These are phyloP conservation scores for Rhodamnia argentea DNA, from an alignment of 345 rosid species.

Conservation along the genomic window DNA sequence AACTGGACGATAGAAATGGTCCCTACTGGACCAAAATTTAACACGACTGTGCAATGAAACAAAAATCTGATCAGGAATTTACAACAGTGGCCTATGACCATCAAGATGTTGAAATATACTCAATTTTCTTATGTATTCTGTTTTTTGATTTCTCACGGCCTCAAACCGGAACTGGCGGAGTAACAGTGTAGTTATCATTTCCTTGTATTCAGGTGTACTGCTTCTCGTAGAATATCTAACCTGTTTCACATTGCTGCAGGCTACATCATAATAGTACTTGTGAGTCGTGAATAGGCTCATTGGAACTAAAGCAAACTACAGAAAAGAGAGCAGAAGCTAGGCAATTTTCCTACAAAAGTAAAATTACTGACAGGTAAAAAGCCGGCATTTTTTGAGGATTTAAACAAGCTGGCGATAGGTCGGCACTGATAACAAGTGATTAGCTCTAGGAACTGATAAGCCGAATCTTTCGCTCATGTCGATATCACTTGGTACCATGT, in stretches of 20 bases:
- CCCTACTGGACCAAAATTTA: not conserved
- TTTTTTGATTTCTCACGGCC: not conserved
- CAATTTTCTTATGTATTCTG: not conserved
- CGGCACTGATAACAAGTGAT: not conserved
- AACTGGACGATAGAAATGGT: not conserved
- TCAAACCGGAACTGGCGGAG: not conserved
- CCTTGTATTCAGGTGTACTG: not conserved
- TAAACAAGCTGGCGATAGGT: not conserved
- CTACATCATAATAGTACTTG: not conserved
- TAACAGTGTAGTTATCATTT: not conserved
- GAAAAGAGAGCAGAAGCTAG: not conserved
- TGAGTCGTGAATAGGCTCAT: not conserved
- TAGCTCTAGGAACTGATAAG: not conserved
- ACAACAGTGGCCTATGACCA: not conserved
- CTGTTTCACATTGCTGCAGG: not conserved
- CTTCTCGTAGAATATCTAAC: not conserved
- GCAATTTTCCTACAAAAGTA: not conserved
- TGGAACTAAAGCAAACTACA: not conserved
- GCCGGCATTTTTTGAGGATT: not conserved
- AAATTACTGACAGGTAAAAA: not conserved
- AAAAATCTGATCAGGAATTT: not conserved
- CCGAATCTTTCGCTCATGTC: not conserved
- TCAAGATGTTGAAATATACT: not conserved
- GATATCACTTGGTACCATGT: not conserved
- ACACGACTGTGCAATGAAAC: not conserved